Conservation (phyloP, 2,329 filamentous ascomycete genomes). For the Keithomyces neogunnii region DNA sequence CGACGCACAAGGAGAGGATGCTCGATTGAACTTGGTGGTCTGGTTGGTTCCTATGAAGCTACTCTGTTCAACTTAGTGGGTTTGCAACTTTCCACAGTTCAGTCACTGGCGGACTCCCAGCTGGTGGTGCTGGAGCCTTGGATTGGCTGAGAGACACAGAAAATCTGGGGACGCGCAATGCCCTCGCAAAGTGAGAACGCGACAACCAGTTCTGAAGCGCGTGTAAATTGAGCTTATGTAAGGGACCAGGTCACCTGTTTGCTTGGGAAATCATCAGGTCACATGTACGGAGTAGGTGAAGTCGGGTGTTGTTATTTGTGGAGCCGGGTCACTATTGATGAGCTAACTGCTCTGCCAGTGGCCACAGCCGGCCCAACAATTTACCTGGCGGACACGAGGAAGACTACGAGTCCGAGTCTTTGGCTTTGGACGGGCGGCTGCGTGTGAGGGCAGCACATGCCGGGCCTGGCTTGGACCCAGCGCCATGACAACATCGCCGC, state of each 20-base stretch:
- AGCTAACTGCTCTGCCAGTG: too few species aligned
- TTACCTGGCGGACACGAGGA: too few species aligned
- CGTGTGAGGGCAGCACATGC: conserved; percentile 3
- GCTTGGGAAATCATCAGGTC: too few species aligned
- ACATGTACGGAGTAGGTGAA: too few species aligned
- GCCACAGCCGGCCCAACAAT: too few species aligned
- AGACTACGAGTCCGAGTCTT: too few species aligned
- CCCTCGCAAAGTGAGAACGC: neutral
- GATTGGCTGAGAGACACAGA: neutral
- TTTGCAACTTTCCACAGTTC: too few species aligned
- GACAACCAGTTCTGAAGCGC: neutral
- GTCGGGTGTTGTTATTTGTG: too few species aligned
- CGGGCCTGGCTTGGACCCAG: neutral
- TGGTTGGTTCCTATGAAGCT: neutral
- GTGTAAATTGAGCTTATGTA: conserved; percentile 6
- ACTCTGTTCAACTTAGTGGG: too few species aligned
- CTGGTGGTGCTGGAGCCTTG: neutral
- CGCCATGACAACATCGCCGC: conserved; percentile 12
- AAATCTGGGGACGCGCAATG: conserved; percentile 2
- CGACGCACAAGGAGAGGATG: neutral
- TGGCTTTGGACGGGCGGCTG: neutral
- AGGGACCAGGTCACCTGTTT: neutral
- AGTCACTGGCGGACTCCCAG: too few species aligned
- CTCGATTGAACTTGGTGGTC: neutral
- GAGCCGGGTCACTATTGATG: too few species aligned